These are phyloP conservation scores for Cytospora piceae DNA, from an alignment of 2,329 filamentous ascomycete genomes.

Conservation along the genomic window DNA sequence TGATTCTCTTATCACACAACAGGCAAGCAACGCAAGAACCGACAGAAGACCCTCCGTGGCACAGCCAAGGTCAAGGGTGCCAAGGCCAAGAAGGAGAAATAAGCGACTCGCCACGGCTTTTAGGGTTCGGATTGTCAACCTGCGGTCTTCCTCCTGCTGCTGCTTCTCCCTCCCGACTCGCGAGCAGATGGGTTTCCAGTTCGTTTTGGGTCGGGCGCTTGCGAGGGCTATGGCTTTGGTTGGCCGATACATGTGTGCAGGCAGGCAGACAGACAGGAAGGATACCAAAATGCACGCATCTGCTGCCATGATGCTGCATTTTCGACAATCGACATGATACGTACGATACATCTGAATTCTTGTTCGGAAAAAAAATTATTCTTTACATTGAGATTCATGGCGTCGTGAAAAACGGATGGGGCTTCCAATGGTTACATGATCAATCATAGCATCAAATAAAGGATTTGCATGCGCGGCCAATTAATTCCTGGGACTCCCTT, in stretches of 20 bases:
- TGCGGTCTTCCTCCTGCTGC: slow-evolving; percentile 16
- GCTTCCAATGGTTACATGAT: slow-evolving; percentile 20
- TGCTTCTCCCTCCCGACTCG: neutral
- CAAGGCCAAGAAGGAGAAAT: slow-evolving; percentile 93
- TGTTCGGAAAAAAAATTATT: slow-evolving; percentile 22
- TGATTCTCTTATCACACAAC: slow-evolving; percentile 39
- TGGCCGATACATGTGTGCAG: slow-evolving; percentile 17
- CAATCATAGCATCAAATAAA: slow-evolving; percentile 28
- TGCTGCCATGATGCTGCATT: slow-evolving; percentile 14
- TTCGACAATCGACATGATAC: slow-evolving; percentile 24
- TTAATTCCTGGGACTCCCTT: neutral
- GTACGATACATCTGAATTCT: slow-evolving; percentile 27
- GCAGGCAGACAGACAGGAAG: slow-evolving; percentile 17
- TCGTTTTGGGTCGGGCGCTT: slow-evolving; percentile 27
- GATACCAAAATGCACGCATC: slow-evolving; percentile 17
- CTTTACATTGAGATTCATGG: slow-evolving; percentile 25
- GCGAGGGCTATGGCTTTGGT: slow-evolving; percentile 27
- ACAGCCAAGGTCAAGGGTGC: slow-evolving; percentile 98
- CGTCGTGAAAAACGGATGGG: slow-evolving; percentile 26
- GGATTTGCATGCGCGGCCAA: slow-evolving; percentile 26
- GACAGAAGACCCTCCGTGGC: slow-evolving; percentile 96
- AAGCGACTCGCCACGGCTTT: slow-evolving; percentile 51
- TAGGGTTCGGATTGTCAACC: slow-evolving; percentile 20
- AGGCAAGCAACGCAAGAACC: slow-evolving; percentile 99
- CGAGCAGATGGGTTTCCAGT: slow-evolving; percentile 25